These are phyloP conservation scores for Exophiala viscosa DNA, from an alignment of 2,329 filamentous ascomycete genomes.

Conservation along the genomic window DNA sequence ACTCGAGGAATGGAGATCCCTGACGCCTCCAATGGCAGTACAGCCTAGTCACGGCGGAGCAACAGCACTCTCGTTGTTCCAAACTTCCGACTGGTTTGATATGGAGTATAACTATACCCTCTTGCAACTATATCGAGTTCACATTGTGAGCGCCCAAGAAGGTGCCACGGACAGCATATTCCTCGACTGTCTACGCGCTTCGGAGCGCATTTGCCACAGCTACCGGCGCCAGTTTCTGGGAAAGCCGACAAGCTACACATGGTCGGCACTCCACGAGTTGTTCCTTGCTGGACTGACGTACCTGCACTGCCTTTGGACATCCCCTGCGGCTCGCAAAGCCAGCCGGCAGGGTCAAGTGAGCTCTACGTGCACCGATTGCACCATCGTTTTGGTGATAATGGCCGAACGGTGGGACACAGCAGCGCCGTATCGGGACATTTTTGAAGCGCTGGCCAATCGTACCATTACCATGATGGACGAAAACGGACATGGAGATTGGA, in stretches of 20 bases:
- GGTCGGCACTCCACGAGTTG: constrained; percentile 26
- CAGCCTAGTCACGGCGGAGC: neutral
- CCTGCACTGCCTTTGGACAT: constrained; percentile 36
- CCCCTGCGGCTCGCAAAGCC: constrained; percentile 18
- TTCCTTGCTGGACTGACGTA: constrained; percentile 31
- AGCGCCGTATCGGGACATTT: constrained; percentile 35
- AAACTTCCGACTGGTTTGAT: constrained; percentile 14
- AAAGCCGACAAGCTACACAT: constrained; percentile 19
- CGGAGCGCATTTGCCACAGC: constrained; percentile 14
- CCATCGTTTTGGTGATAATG: neutral
- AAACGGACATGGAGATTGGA: neutral
- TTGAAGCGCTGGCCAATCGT: constrained; percentile 29
- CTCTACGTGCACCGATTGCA: constrained; percentile 24
- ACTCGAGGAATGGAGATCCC: constrained; percentile 5
- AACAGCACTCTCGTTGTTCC: constrained; percentile 12
- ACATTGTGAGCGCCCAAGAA: constrained; percentile 20
- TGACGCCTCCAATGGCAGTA: neutral
- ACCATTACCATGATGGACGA: constrained; percentile 12
- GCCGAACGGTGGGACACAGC: neutral
- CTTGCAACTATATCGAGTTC: constrained; percentile 27
- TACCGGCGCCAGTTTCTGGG: constrained; percentile 17
- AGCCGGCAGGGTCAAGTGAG: constrained; percentile 23
- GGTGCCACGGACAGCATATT: constrained; percentile 25
- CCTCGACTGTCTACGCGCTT: constrained; percentile 22
- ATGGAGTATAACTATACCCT: constrained; percentile 26